Evolutionary conservation across 2,329 filamentous ascomycete genomes (phyloP), one percentile per base, ranked within the genome.

Genomic region (Paecilomyces variotii): DNA sequence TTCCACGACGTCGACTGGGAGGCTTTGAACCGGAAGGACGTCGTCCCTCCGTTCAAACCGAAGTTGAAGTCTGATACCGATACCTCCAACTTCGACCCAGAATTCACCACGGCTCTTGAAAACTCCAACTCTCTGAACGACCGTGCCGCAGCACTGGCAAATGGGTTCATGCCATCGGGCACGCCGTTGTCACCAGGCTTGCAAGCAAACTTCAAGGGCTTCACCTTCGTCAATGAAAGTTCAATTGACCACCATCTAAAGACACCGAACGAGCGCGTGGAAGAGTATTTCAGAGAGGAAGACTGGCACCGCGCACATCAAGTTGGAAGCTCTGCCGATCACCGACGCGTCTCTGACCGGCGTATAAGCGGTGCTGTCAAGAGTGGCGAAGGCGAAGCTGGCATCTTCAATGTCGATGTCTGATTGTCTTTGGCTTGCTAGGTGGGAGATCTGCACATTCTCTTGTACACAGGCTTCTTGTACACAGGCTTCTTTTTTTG

Each of bases 151-250:
- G 90, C 90, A 6, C 75, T 97, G 55, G 91, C 93, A 14, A 87
- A 87, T 59, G 92, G 92, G 39, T 76, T 83, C 53, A 90, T 94
- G 70, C 87, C 90, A 4, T 90, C 91, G 6, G 96, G 90, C 12
- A 99, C 94, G 0, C 94, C 94, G 0, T 80, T 99, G 26, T 96
- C 91, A 12, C 94, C 94, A 0, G 95, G 91, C 2, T 92, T 97
- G 76, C 94, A 99, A 76, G 94, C 93, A 62, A 97, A 97, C 71
- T 99, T 99, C 80, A 90, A 94, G 69, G 94, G 94, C 34, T 99
- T 99, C 75, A 99, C 94, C 0, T 99, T 96, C 73, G 94, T 97
- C n/a, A 94, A 97, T 67, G 93, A 97, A 77, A 97, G 90, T 69
- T 90, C 90, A 1, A 87, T 99, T 58, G 92, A 97, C 56, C 90